Conservation (phyloP, 257 asterid species). For the Solanum stenotomum region DNA sequence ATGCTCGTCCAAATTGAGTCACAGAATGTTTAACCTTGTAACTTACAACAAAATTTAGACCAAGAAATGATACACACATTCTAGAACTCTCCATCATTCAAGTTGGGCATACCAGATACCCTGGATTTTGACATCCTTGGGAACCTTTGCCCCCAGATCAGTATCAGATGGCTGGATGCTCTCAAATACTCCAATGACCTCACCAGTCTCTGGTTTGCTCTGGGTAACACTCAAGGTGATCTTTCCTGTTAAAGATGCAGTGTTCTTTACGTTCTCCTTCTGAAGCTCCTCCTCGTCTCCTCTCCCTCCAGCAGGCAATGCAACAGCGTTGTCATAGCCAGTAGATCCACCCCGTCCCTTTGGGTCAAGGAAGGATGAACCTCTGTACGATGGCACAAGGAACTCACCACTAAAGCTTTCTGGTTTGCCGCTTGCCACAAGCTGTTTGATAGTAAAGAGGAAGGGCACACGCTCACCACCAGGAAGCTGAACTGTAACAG, state of each 20-base stretch:
- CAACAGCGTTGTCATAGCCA: conserved; percentile 95
- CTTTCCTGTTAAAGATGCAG: conserved; percentile 60
- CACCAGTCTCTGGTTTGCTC: conserved; percentile 92
- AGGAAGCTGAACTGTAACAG: conserved; percentile 96
- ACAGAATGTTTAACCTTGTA: conserved; percentile 22
- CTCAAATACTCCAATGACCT: conserved; percentile 91
- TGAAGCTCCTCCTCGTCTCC: conserved; percentile 93
- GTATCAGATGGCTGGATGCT: conserved; percentile 97
- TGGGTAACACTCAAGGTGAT: conserved; percentile 77
- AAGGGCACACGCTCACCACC: conserved; percentile 99
- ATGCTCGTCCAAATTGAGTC: conserved; percentile 20
- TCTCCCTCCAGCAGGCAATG: conserved; percentile 97
- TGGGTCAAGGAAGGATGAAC: conserved; percentile 98
- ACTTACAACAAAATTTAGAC: conserved; percentile 37
- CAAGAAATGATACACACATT: conserved; percentile 11
- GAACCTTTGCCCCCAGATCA: conserved; percentile 90
- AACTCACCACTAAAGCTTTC: conserved; percentile 62
- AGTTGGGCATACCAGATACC: conserved; percentile 98
- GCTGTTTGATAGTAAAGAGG: conserved; percentile 84
- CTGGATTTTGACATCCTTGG: conserved; percentile 89
- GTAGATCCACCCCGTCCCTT: conserved; percentile 99
- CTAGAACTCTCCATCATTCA: conserved; percentile 32
- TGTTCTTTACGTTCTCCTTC: conserved; percentile 88
- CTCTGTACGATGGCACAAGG: conserved; percentile 95
- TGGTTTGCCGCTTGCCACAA: conserved; percentile 84